A percentile compares a stretch with the other conserved stretches of the same genome.
phyloP scores from a whole-genome alignment of 2,329 filamentous ascomycete genomes.

The Sporothrix dimorphospora region DNA sequence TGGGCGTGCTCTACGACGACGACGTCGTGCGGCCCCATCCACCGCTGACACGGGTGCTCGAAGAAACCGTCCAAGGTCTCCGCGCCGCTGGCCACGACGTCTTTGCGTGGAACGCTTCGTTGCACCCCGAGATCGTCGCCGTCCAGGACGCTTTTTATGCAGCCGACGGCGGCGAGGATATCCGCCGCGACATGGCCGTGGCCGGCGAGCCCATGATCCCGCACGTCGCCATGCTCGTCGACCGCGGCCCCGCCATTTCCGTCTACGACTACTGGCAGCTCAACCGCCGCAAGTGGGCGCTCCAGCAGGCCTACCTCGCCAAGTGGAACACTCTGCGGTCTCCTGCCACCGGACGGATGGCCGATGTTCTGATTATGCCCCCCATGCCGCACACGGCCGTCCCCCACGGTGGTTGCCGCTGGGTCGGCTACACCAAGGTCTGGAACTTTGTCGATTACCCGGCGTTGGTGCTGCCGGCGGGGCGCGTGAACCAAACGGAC shows the following conservation, averaged over 20 bases:
- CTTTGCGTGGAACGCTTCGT: conserved; percentile 53
- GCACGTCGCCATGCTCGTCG: conserved; percentile 60
- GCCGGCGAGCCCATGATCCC: conserved; percentile 64
- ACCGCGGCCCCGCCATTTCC: conserved; percentile 56
- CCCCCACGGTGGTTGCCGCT: conserved; percentile 46
- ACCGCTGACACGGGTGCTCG: conserved; percentile 60
- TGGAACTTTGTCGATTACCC: conserved; percentile 67
- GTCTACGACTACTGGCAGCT: conserved; percentile 71
- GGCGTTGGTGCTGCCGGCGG: conserved; percentile 59
- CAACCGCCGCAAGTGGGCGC: conserved; percentile 58
- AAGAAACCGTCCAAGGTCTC: conserved; percentile 47
- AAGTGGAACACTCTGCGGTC: conserved; percentile 58
- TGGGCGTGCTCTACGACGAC: conserved; percentile 31
- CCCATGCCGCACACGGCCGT: conserved; percentile 64
- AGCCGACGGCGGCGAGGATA: conserved; percentile 66
- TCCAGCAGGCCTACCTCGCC: conserved; percentile 60
- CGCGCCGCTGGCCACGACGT: conserved; percentile 55
- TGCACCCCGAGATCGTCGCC: conserved; percentile 53
- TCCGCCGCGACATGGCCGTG: conserved; percentile 55
- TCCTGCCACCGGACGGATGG: conserved; percentile 46
- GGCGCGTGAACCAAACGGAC: conserved; percentile 44
- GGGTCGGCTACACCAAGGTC: conserved; percentile 63
- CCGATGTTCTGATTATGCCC: conserved; percentile 62
- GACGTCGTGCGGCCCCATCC: conserved; percentile 57
- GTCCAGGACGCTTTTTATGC: conserved; percentile 61